Conservation (phyloP, 805 yeast species). For the Saturnispora serradocipensis region DNA sequence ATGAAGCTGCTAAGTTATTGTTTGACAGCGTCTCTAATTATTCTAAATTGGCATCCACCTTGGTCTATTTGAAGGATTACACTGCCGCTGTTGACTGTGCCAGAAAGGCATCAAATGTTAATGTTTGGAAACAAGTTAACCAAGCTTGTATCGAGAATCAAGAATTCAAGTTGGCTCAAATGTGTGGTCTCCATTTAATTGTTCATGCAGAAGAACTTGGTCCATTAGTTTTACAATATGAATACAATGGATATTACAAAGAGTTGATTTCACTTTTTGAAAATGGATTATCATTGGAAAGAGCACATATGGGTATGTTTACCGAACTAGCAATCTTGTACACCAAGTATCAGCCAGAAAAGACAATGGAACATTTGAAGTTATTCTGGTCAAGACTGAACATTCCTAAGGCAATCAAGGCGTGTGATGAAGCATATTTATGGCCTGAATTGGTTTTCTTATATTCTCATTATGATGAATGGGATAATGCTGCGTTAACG, state of each 20-base stretch:
- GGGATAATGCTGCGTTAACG: slow-evolving; percentile 96
- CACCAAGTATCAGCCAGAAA: slow-evolving; percentile 81
- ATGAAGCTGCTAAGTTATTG: slow-evolving; percentile 86
- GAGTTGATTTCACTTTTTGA: slow-evolving; percentile 89
- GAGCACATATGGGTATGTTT: slow-evolving; percentile 99
- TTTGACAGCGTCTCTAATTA: slow-evolving; percentile 84
- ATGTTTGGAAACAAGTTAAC: slow-evolving; percentile 96
- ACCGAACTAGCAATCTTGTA: slow-evolving; percentile 90
- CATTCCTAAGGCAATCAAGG: slow-evolving; percentile 93
- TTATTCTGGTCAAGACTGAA: slow-evolving; percentile 97
- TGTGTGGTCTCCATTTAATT: slow-evolving; percentile 94
- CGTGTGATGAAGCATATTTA: slow-evolving; percentile 86
- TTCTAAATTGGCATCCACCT: slow-evolving; percentile 92
- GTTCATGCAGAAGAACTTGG: slow-evolving; percentile 96
- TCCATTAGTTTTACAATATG: slow-evolving; percentile 80
- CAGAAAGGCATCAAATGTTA: slow-evolving; percentile 87
- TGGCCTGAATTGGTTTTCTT: slow-evolving; percentile 95
- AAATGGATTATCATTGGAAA: slow-evolving; percentile 90
- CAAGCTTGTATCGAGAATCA: slow-evolving; percentile 91
- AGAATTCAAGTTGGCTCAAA: slow-evolving; percentile 95
- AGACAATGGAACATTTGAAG: slow-evolving; percentile 92
- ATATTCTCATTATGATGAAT: slow-evolving; percentile 97
- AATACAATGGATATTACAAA: slow-evolving; percentile 81
- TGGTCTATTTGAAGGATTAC: slow-evolving; percentile 84
- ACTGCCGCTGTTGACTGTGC: slow-evolving; percentile 98